Percentiles rank a stretch among this genome's conserved stretches.
Evolutionary conservation across 345 rosid species (phyloP).

Genomic region (Arabis hirsuta): DNA sequence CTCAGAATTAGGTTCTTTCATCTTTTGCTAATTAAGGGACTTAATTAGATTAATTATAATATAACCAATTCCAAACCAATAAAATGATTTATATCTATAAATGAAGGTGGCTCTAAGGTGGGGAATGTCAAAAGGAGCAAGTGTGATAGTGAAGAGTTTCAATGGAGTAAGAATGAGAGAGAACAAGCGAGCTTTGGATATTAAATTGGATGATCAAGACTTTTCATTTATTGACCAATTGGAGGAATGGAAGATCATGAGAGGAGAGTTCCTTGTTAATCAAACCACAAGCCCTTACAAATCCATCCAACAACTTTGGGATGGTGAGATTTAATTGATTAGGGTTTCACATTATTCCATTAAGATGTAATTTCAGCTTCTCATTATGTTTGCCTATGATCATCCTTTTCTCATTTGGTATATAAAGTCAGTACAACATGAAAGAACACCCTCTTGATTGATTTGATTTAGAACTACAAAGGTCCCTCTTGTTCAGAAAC

Average conservation of each 20-base stretch:
- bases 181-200: conserved; percentile 60
- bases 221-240: conserved; percentile 55
- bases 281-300: conserved; percentile 76
- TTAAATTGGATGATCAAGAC: conserved; percentile 62
- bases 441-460: conserved; percentile 9
- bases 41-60: conserved; percentile 1
- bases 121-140: conserved; percentile 84
- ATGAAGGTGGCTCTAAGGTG: conserved; percentile 78
- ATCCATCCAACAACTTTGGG: conserved; percentile 77
- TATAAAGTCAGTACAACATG: conserved; percentile 34
- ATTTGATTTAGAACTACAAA: not conserved
- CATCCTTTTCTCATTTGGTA: conserved; percentile 14
- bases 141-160: conserved; percentile 86
- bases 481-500: too few relatives aligned
- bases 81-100: not conserved
- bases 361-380: conserved; percentile 37
- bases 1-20: not conserved
- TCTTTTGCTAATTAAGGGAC: not conserved
- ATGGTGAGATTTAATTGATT: conserved; percentile 62
- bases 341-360: conserved; percentile 12
- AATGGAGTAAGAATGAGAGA: conserved; percentile 62
- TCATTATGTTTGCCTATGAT: conserved; percentile 8
- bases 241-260: conserved; percentile 74
- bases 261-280: conserved; percentile 78
- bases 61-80: not conserved